Conservation (phyloP, 441 rosid genomes). For the Populus hybrid region DNA sequence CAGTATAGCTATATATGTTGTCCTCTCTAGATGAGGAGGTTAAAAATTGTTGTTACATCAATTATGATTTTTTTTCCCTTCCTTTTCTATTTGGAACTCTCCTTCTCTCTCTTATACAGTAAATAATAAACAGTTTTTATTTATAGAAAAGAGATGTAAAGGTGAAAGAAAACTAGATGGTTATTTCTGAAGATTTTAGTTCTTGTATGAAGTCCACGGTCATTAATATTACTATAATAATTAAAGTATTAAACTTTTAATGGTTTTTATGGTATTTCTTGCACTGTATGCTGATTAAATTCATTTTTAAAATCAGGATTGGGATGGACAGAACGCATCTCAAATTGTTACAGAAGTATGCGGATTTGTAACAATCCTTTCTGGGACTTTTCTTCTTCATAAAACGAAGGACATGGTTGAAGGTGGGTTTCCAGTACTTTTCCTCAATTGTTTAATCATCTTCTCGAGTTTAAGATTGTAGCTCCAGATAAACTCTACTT, state of each 20-base stretch:
- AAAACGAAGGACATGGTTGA: conserved; percentile 79
- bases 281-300: background rate
- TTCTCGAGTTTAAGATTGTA: background rate
- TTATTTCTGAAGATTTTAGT: background rate
- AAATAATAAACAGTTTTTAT: background rate
- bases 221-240: background rate
- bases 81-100: background rate
- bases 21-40: background rate
- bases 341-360: conserved; percentile 75
- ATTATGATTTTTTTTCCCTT: background rate
- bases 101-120: background rate
- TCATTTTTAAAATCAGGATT: conserved; percentile 42
- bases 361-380: conserved; percentile 78
- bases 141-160: background rate
- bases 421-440: conserved; percentile 33
- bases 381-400: conserved; percentile 88
- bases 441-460: conserved; percentile 3
- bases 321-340: conserved; percentile 70
- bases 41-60: background rate
- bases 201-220: background rate
- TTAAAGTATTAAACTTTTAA: background rate
- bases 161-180: background rate
- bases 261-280: background rate
- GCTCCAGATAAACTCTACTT: conserved; percentile 2
- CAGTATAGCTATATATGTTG: background rate